A percentile compares a stretch with the other conserved stretches of the same genome.
phyloP scores from a whole-genome alignment of 805 yeast genomes.

The Yarrowia sp. region DNA sequence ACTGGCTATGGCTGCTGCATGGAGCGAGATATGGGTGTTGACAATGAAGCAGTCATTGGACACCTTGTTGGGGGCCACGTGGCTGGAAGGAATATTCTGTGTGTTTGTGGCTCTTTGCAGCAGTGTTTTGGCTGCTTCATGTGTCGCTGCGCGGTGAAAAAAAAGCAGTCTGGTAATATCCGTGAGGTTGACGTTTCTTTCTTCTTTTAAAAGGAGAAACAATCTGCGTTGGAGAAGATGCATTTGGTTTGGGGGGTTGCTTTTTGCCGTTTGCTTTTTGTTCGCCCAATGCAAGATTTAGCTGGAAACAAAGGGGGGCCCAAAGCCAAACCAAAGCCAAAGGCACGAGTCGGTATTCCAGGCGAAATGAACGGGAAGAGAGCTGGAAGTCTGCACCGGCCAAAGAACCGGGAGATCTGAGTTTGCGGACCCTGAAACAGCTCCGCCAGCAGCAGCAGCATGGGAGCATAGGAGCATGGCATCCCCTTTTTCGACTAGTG shows the following conservation, averaged over 20 bases:
- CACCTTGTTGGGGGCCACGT: too few relatives aligned
- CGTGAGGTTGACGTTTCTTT: not conserved
- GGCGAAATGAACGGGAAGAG: too few relatives aligned
- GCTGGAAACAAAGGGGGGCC: not conserved
- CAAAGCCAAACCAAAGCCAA: too few relatives aligned
- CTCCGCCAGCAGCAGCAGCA: too few relatives aligned
- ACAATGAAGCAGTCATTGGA: too few relatives aligned
- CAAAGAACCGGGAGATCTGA: not conserved
- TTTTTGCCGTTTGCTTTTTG: not conserved
- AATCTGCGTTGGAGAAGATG: too few relatives aligned
- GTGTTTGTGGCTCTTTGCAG: not conserved
- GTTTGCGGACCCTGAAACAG: not conserved
- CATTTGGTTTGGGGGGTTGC: not conserved
- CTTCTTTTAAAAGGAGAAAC: too few relatives aligned
- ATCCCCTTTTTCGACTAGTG: too few relatives aligned
- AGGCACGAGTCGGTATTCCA: too few relatives aligned
- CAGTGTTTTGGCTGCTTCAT: not conserved
- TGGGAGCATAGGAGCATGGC: too few relatives aligned
- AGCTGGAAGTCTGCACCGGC: too few relatives aligned
- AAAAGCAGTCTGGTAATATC: not conserved
- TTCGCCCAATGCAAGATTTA: not conserved
- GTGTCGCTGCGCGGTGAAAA: too few relatives aligned
- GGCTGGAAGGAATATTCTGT: not conserved
- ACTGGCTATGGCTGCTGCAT: not conserved
- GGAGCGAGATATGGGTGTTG: not conserved